Evolutionary conservation across 2,329 filamentous ascomycete genomes (phyloP), one percentile per base, ranked within the genome.

Genomic region (Pseudogymnoascus sp.): DNA sequence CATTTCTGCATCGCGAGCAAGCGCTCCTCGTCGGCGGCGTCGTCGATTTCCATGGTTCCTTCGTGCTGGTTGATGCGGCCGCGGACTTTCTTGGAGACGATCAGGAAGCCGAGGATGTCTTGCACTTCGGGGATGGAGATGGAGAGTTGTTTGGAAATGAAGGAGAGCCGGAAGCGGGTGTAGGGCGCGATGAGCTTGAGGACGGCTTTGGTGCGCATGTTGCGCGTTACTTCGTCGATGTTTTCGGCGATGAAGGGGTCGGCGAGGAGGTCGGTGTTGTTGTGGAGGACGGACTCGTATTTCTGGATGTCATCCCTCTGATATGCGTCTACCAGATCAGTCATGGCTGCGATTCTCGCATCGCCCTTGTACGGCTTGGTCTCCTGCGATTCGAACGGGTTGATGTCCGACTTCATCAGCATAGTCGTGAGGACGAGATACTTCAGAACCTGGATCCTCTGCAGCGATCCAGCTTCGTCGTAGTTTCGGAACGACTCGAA

Each of bases 401-500:
- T 98, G 84, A 99, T 99, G 76, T 96, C 87, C 43, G 93, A 97
- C 74, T 93, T 93, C 90, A 96, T 97, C 65, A 99, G 82, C 95
- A 99, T 98, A 45, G 93, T 98, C 25, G 93, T 93, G 65, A 99
- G 84, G 31, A 99, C 89, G 31, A 99, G 84, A 73, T 99, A 99
- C 78, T 97, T 98, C 70, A 99, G 85, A 14, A 98, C 95, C 76
- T 98, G 93, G 70, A 98, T 98, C 60, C 95, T 87, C 76, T 98
- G 93, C 72, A 97, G 84, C 25, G 93, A 97, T 54, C 95, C 95
- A 43, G 95, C 95, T 80, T 99, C 95, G 75, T 99, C 95, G 78
- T 98, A 99, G 79, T 97, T 98, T 64, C 93, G 90, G 81, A 99
- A 99, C 0, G 93, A 96, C 76, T 99, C 95, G 76, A 97, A 97